Percentiles rank a stretch among this genome's conserved stretches.
These are phyloP conservation scores for Grammothele lineata DNA, from an alignment of 768 basidiomycete genomes.

Conservation along the genomic window DNA sequence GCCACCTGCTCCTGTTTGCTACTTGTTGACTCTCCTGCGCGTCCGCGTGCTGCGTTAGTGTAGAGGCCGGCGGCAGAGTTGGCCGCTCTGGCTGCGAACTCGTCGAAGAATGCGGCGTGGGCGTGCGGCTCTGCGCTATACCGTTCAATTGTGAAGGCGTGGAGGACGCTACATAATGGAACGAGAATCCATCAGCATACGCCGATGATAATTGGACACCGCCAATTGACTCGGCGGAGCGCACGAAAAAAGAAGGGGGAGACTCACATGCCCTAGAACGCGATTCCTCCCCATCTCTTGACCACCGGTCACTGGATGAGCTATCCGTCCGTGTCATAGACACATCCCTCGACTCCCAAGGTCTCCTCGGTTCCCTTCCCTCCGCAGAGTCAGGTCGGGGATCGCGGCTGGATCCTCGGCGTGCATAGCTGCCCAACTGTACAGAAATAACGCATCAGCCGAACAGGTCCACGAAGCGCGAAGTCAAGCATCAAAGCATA, in stretches of 20 bases:
- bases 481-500: too few species aligned
- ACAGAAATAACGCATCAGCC: background rate
- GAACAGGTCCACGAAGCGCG: too few species aligned
- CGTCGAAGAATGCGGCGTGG: slow-evolving; percentile 12
- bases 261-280: slow-evolving; percentile 4
- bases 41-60: slow-evolving; percentile 14
- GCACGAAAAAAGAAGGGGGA: too few species aligned
- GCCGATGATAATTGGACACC: too few species aligned
- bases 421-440: slow-evolving; percentile 21
- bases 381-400: slow-evolving; percentile 10
- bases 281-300: slow-evolving; percentile 8
- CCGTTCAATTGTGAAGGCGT: background rate
- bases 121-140: slow-evolving; percentile 12
- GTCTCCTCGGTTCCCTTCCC: slow-evolving; percentile 4
- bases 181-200: too few species aligned
- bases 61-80: slow-evolving; percentile 11
- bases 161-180: background rate
- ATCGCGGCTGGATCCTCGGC: slow-evolving; percentile 14
- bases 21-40: slow-evolving; percentile 43
- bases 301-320: background rate
- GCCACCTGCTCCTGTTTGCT: slow-evolving; percentile 77
- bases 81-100: slow-evolving; percentile 11
- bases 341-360: slow-evolving; percentile 11
- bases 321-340: slow-evolving; percentile 12
- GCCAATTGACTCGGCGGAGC: too few species aligned